These are phyloP conservation scores for Aureobasidium zeae DNA, from an alignment of 2,329 filamentous ascomycete genomes.

Conservation along the genomic window DNA sequence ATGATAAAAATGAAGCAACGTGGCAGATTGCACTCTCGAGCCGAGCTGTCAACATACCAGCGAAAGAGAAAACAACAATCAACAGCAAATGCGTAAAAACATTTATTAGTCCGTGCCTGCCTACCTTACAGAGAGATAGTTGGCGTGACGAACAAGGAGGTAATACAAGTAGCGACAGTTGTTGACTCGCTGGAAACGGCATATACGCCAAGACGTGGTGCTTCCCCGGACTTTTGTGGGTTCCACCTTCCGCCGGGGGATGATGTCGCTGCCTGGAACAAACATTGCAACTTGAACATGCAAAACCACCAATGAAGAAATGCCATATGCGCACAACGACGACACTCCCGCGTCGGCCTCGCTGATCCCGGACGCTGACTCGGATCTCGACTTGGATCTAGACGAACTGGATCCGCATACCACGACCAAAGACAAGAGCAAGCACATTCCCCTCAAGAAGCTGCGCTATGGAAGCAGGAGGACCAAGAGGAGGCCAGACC, in stretches of 20 bases:
- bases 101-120: too few relatives aligned
- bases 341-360: slow-evolving; percentile 34
- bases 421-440: slow-evolving; percentile 35
- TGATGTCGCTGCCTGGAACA: too few relatives aligned
- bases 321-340: slow-evolving; percentile 38
- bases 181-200: too few relatives aligned
- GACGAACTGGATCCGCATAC: slow-evolving; percentile 63
- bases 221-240: too few relatives aligned
- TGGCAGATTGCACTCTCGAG: too few relatives aligned
- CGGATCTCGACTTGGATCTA: slow-evolving; percentile 65
- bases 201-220: neutral
- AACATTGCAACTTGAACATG: too few relatives aligned
- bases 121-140: too few relatives aligned
- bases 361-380: slow-evolving; percentile 36
- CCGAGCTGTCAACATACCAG: slow-evolving; percentile 4
- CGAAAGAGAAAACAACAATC: neutral
- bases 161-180: neutral
- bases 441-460: slow-evolving; percentile 60
- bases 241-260: too few relatives aligned
- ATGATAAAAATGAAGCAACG: neutral
- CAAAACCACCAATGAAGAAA: too few relatives aligned
- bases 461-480: slow-evolving; percentile 41
- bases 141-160: neutral
- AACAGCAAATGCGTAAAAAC: slow-evolving; percentile 1
- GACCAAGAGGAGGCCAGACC: slow-evolving; percentile 19